Evolutionary conservation across 139 green algal species (phyloP).

Genomic region (Closterium sp.): DNA sequence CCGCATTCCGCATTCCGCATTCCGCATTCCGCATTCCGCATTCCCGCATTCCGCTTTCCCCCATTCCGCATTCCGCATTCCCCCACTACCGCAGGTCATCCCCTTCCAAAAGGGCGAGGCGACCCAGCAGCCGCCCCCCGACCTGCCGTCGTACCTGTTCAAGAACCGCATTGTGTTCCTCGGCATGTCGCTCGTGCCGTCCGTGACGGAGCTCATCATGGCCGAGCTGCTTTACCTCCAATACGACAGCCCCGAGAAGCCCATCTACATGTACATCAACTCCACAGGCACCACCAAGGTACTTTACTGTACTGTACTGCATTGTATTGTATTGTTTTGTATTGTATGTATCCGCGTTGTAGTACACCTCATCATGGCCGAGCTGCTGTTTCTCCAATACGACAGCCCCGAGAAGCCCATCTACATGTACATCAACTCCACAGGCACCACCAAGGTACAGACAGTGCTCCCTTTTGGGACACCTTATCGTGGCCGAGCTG

Average conservation of each 20-base stretch:
- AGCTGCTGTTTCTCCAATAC: too few species aligned
- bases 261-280: slow-evolving; percentile 99
- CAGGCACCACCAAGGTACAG: too few species aligned
- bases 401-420: too few species aligned
- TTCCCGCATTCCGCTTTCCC: too few species aligned
- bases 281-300: slow-evolving; percentile 78
- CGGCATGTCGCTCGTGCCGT: slow-evolving; percentile 85
- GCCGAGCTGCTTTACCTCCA: slow-evolving; percentile 90
- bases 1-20: too few species aligned
- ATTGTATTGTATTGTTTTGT: too few species aligned
- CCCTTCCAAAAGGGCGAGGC: slow-evolving; percentile 67
- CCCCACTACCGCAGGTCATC: slow-evolving; percentile 24
- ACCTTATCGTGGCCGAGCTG: too few species aligned
- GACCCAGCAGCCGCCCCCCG: slow-evolving; percentile 81
- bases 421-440: too few species aligned
- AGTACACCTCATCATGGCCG: background rate
- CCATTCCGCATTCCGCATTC: too few species aligned
- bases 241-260: slow-evolving; percentile 71
- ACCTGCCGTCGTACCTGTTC: slow-evolving; percentile 96
- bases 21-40: too few species aligned
- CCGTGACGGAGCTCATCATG: slow-evolving; percentile 86
- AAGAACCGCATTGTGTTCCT: slow-evolving; percentile 98
- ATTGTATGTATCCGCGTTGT: background rate
- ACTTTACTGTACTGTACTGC: too few species aligned
- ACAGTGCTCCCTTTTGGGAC: too few species aligned